phyloP scores from a whole-genome alignment of 2,329 filamentous ascomycete species.

The Diaporthe eres region DNA sequence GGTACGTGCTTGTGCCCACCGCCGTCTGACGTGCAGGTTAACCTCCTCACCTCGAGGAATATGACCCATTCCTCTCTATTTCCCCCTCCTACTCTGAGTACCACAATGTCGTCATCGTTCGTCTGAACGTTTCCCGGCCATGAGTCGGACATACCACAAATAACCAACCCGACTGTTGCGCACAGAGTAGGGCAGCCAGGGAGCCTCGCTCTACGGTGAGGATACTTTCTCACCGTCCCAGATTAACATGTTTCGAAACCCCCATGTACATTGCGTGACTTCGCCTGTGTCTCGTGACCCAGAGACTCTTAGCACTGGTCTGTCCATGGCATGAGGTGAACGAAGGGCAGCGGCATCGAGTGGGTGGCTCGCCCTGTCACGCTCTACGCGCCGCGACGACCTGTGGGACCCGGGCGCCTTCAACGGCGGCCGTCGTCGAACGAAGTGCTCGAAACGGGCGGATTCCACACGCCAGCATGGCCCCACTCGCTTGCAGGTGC shows the following conservation, averaged over 20 bases:
- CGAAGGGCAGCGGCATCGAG: not conserved
- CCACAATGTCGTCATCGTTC: constrained; percentile 21
- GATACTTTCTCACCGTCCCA: not conserved
- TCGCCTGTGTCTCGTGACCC: constrained; percentile 3
- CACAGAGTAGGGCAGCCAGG: constrained; percentile 9
- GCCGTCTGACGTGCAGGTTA: constrained; percentile 22
- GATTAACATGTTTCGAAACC: not conserved
- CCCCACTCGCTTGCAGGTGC: constrained; percentile 25
- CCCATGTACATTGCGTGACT: not conserved
- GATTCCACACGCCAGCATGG: constrained; percentile 1
- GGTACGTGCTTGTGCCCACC: constrained; percentile 10
- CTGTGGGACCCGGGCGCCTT: constrained; percentile 20
- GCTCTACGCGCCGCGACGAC: constrained; percentile 12
- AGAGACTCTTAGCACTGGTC: not conserved
- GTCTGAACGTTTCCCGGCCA: constrained; percentile 7
- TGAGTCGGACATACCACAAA: constrained; percentile 21
- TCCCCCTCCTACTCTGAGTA: not conserved
- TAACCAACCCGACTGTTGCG: not conserved
- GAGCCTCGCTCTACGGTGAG: constrained; percentile 2
- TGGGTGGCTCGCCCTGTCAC: constrained; percentile 21
- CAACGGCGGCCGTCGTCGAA: constrained; percentile 24
- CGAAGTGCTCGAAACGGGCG: constrained; percentile 16
- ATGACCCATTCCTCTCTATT: not conserved
- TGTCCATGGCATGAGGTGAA: constrained; percentile 21
- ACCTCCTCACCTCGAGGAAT: not conserved